Conservation (phyloP, 2,329 filamentous ascomycete species). For the Byssochlamys sp. region DNA sequence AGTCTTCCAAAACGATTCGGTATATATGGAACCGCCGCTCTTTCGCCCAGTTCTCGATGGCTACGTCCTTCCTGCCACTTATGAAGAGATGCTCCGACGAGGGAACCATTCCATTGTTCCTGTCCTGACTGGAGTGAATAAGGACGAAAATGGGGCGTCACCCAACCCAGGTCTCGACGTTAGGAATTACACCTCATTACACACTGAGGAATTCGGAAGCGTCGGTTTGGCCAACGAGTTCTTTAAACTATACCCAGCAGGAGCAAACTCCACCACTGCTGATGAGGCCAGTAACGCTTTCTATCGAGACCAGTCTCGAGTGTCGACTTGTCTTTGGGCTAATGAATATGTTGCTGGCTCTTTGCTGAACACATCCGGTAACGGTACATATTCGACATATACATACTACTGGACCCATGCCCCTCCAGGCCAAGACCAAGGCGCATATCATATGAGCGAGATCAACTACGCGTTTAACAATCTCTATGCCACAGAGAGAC, state of each 20-base stretch:
- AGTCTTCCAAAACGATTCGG: slow-evolving; percentile 11
- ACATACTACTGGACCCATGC: slow-evolving; percentile 22
- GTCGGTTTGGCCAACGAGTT: slow-evolving; percentile 6
- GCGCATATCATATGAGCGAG: slow-evolving; percentile 22
- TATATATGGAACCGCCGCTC: slow-evolving; percentile 13
- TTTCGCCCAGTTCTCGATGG: slow-evolving; percentile 20
- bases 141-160: slow-evolving; percentile 14
- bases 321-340: slow-evolving; percentile 18
- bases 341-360: slow-evolving; percentile 13
- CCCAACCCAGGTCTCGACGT: slow-evolving; percentile 6
- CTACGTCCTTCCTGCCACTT: slow-evolving; percentile 17
- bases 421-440: slow-evolving; percentile 13
- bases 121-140: slow-evolving; percentile 22
- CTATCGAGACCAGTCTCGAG: slow-evolving; percentile 13
- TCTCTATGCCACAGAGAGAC: slow-evolving; percentile 12
- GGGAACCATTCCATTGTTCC: slow-evolving; percentile 16
- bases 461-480: slow-evolving; percentile 26
- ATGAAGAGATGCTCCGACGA: slow-evolving; percentile 9
- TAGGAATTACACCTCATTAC: slow-evolving; percentile 9
- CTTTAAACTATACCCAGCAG: slow-evolving; percentile 17
- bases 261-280: slow-evolving; percentile 11
- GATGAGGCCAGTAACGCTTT: slow-evolving; percentile 15
- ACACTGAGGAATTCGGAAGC: slow-evolving; percentile 11
- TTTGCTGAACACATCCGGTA: not conserved
- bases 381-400: slow-evolving; percentile 15